A percentile compares a stretch with the other conserved stretches of the same genome.
These are phyloP conservation scores for Marasmius oreades DNA, from an alignment of 1,284 basidiomycete genomes.

Conservation along the genomic window DNA sequence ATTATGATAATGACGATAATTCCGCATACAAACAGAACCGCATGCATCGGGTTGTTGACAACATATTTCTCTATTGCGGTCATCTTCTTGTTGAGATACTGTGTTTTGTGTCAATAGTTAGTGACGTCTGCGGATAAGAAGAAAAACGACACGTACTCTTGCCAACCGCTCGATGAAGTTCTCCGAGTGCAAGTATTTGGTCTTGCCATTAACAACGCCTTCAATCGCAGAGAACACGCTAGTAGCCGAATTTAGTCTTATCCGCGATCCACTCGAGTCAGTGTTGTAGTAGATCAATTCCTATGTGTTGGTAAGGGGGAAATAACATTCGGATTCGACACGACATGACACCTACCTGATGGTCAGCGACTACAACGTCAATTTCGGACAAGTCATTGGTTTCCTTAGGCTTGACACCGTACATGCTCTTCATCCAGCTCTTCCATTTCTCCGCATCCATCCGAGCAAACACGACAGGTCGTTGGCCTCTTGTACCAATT, in stretches of 20 bases:
- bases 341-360: conserved; percentile 51
- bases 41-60: conserved; percentile 33
- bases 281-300: conserved; percentile 65
- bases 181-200: conserved; percentile 64
- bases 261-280: conserved; percentile 46
- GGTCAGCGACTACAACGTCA: conserved; percentile 73
- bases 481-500: not conserved
- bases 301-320: conserved; percentile 29
- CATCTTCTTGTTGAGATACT: conserved; percentile 53
- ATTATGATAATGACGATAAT: conserved; percentile 20
- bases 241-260: conserved; percentile 48
- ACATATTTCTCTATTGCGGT: conserved; percentile 42
- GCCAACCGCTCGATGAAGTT: conserved; percentile 66
- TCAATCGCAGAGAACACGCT: conserved; percentile 73
- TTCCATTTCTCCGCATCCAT: conserved; percentile 81
- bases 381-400: conserved; percentile 41
- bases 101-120: conserved; percentile 10
- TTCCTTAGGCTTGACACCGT: conserved; percentile 50
- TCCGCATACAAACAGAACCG: conserved; percentile 26
- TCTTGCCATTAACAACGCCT: conserved; percentile 54
- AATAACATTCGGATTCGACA: not conserved
- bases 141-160: conserved; percentile 42
- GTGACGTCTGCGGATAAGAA: not conserved
- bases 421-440: conserved; percentile 87
- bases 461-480: conserved; percentile 73